A percentile compares a stretch with the other conserved stretches of the same genome.
These are phyloP conservation scores for Calonectria naviculata DNA, from an alignment of 2,329 filamentous ascomycete genomes.

Conservation along the genomic window DNA sequence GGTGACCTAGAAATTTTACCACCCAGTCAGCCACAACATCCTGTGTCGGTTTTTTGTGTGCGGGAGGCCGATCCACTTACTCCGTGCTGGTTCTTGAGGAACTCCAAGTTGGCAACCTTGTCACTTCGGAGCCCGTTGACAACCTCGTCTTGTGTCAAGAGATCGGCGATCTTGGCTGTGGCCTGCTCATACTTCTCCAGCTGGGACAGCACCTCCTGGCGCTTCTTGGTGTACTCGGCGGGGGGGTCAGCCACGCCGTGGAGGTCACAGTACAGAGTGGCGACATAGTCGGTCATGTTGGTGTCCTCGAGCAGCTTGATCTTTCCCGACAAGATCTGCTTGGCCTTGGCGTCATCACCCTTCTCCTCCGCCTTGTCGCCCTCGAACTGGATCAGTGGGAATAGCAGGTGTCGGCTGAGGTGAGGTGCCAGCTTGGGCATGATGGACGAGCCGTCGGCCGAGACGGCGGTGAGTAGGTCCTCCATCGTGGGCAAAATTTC, in stretches of 20 bases:
- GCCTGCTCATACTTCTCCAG: constrained; percentile 88
- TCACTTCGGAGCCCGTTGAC: constrained; percentile 92
- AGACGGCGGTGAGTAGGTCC: constrained; percentile 61
- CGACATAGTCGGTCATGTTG: constrained; percentile 99
- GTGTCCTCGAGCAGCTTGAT: constrained; percentile 95
- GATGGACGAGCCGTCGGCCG: constrained; percentile 79
- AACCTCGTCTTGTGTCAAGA: constrained; percentile 89
- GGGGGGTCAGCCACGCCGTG: constrained; percentile 83
- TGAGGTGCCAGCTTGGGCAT: constrained; percentile 90
- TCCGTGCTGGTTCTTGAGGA: constrained; percentile 94
- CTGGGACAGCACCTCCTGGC: constrained; percentile 86
- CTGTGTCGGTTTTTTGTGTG: constrained; percentile 2
- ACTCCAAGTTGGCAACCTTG: constrained; percentile 99
- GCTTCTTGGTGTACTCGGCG: constrained; percentile 87
- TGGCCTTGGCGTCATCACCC: constrained; percentile 66
- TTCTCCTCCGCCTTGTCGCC: constrained; percentile 84
- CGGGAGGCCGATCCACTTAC: constrained; percentile 60
- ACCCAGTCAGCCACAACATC: constrained; percentile 29
- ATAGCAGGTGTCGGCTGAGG: constrained; percentile 96
- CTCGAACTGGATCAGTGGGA: constrained; percentile 94
- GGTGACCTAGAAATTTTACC: constrained; percentile 70
- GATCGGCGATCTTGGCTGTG: constrained; percentile 87
- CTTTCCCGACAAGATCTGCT: constrained; percentile 85
- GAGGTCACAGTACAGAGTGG: constrained; percentile 89
- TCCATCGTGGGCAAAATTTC: constrained; percentile 47